Conservation (phyloP, 345 rosid species). For the Cardamine occulta region DNA sequence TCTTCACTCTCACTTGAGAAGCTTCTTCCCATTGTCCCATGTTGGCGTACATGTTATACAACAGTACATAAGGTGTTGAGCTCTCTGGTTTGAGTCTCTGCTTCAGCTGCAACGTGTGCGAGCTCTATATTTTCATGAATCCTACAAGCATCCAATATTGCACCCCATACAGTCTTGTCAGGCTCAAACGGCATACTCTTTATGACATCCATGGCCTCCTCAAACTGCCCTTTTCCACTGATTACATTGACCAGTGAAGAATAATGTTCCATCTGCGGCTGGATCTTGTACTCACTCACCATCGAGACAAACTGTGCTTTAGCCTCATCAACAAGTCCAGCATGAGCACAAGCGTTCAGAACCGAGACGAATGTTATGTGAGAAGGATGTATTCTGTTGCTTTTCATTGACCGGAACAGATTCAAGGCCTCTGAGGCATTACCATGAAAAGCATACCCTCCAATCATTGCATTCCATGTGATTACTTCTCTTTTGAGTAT, state of each 20-base stretch:
- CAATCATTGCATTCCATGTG: constrained; percentile 88
- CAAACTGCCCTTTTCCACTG: constrained; percentile 62
- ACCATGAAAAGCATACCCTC: constrained; percentile 81
- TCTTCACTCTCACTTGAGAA: constrained; percentile 51
- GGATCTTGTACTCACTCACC: constrained; percentile 53
- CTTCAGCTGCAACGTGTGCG: constrained; percentile 71
- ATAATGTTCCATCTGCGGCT: constrained; percentile 68
- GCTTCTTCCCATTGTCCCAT: constrained; percentile 72
- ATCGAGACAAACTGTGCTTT: constrained; percentile 56
- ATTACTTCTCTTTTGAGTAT: constrained; percentile 57
- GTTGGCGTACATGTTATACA: constrained; percentile 71
- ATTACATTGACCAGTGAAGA: constrained; percentile 64
- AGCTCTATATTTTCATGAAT: constrained; percentile 56
- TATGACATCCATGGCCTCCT: constrained; percentile 61
- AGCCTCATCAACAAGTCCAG: constrained; percentile 69
- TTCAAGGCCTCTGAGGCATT: constrained; percentile 59
- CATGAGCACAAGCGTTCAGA: constrained; percentile 69
- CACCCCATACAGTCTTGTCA: constrained; percentile 77
- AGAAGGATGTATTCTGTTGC: constrained; percentile 54
- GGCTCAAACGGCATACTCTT: constrained; percentile 67
- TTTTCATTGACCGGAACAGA: constrained; percentile 58
- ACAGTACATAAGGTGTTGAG: constrained; percentile 66
- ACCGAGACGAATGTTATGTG: constrained; percentile 72
- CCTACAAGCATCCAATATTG: constrained; percentile 70
- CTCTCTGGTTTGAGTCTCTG: constrained; percentile 70